A percentile compares a stretch with the other conserved stretches of the same genome.
These are phyloP conservation scores for Didymella pinodella DNA, from an alignment of 2,329 filamentous ascomycete species.

Conservation along the genomic window DNA sequence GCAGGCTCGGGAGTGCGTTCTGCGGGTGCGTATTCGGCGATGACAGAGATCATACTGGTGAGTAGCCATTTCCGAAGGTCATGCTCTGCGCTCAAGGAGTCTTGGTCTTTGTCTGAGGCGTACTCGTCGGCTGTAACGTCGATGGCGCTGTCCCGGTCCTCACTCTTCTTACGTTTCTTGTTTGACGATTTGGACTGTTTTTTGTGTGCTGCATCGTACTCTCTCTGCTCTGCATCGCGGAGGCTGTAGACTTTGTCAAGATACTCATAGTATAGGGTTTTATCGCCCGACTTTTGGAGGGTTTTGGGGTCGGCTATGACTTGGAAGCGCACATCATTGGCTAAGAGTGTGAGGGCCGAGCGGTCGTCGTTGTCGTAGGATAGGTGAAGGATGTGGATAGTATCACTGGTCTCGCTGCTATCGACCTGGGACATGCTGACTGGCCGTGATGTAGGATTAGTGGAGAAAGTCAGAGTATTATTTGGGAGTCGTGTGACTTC, in stretches of 20 bases:
- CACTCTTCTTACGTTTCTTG: slow-evolving; percentile 12
- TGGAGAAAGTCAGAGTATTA: background rate
- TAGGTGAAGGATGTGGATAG: slow-evolving; percentile 24
- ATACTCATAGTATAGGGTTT: slow-evolving; percentile 29
- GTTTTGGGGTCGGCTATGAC: slow-evolving; percentile 20
- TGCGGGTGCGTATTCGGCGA: slow-evolving; percentile 21
- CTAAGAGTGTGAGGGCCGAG: slow-evolving; percentile 26
- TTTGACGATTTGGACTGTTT: slow-evolving; percentile 7
- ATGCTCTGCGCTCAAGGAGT: slow-evolving; percentile 25
- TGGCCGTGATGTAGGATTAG: background rate
- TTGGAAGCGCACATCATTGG: slow-evolving; percentile 34
- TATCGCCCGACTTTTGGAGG: slow-evolving; percentile 25
- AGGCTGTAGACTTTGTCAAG: slow-evolving; percentile 26
- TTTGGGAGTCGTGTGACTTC: background rate
- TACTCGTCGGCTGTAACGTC: slow-evolving; percentile 27
- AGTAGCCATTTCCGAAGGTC: slow-evolving; percentile 31
- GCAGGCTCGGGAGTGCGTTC: slow-evolving; percentile 26
- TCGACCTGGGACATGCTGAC: slow-evolving; percentile 20
- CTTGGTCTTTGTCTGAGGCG: slow-evolving; percentile 24
- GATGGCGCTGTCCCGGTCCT: slow-evolving; percentile 29
- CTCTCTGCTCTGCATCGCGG: slow-evolving; percentile 27
- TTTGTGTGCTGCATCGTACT: slow-evolving; percentile 20
- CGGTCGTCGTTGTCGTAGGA: slow-evolving; percentile 27
- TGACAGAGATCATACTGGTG: slow-evolving; percentile 19
- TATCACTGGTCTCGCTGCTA: slow-evolving; percentile 11